These are phyloP conservation scores for Teratosphaeria gauchensis DNA, from an alignment of 2,329 filamentous ascomycete genomes.

Conservation along the genomic window DNA sequence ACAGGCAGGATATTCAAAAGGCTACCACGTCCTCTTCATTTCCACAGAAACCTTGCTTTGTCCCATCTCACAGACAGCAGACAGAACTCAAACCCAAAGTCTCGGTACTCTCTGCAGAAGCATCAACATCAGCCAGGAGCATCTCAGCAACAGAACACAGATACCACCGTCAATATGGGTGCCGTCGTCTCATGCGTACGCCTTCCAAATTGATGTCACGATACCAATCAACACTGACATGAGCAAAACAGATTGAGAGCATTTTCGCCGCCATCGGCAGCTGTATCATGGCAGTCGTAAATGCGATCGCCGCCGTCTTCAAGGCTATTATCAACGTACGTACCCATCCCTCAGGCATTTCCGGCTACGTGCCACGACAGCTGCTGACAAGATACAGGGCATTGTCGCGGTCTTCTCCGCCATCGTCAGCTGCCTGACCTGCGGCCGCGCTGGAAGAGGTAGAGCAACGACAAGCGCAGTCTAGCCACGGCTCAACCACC, in stretches of 20 bases:
- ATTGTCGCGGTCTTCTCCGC: slow-evolving; percentile 41
- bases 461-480: slow-evolving; percentile 28
- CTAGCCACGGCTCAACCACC: slow-evolving; percentile 14
- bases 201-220: slow-evolving; percentile 13
- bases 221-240: not conserved
- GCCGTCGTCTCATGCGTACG: slow-evolving; percentile 76
- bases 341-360: not conserved
- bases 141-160: slow-evolving; percentile 4
- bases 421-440: slow-evolving; percentile 41
- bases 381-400: slow-evolving; percentile 21
- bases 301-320: slow-evolving; percentile 36
- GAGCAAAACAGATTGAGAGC: slow-evolving; percentile 7
- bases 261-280: slow-evolving; percentile 39
- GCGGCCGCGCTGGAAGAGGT: slow-evolving; percentile 33
- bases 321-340: slow-evolving; percentile 37
- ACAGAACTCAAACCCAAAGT: not conserved
- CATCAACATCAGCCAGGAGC: not conserved
- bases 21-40: not conserved
- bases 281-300: slow-evolving; percentile 38
- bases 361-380: not conserved
- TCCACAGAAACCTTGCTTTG: not conserved
- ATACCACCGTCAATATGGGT: slow-evolving; percentile 53
- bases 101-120: not conserved
- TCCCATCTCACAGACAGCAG: not conserved
- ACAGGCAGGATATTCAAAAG: not conserved